Percentiles rank a stretch among this genome's conserved stretches.
These are phyloP conservation scores for Fusarium concolor DNA, from an alignment of 2,329 filamentous ascomycete genomes.

Conservation along the genomic window DNA sequence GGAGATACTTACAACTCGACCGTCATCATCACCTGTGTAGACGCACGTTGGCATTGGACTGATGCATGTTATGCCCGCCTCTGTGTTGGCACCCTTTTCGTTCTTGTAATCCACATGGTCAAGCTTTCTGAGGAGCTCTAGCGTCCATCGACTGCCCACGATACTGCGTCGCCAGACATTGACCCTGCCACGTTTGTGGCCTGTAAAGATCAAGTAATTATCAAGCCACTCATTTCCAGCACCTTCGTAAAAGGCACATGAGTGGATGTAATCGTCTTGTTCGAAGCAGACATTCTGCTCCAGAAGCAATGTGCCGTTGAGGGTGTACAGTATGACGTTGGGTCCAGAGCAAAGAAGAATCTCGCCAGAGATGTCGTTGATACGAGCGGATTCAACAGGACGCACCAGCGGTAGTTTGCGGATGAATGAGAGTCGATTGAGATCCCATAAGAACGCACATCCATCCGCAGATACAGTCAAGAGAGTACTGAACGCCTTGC, in stretches of 20 bases:
- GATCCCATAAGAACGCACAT: slow-evolving; percentile 89
- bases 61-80: slow-evolving; percentile 85
- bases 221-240: slow-evolving; percentile 92
- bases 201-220: slow-evolving; percentile 87
- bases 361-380: slow-evolving; percentile 92
- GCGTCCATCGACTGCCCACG: slow-evolving; percentile 72
- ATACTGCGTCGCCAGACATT: slow-evolving; percentile 77
- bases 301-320: slow-evolving; percentile 87
- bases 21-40: slow-evolving; percentile 95
- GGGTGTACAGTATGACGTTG: slow-evolving; percentile 81
- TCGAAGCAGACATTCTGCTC: slow-evolving; percentile 81
- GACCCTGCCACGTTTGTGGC: slow-evolving; percentile 84
- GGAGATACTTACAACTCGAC: slow-evolving; percentile 75
- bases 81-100: slow-evolving; percentile 67
- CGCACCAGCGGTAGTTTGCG: slow-evolving; percentile 73
- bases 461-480: slow-evolving; percentile 86
- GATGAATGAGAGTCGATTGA: slow-evolving; percentile 90
- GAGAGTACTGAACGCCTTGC: slow-evolving; percentile 88
- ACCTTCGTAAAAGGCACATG: slow-evolving; percentile 94
- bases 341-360: slow-evolving; percentile 85
- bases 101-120: slow-evolving; percentile 80
- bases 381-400: slow-evolving; percentile 77
- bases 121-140: slow-evolving; percentile 83
- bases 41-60: slow-evolving; percentile 83
- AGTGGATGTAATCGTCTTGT: slow-evolving; percentile 80